A percentile compares a stretch with the other conserved stretches of the same genome.
phyloP scores from a whole-genome alignment of 2,329 filamentous ascomycete genomes.

The Alternaria panax region DNA sequence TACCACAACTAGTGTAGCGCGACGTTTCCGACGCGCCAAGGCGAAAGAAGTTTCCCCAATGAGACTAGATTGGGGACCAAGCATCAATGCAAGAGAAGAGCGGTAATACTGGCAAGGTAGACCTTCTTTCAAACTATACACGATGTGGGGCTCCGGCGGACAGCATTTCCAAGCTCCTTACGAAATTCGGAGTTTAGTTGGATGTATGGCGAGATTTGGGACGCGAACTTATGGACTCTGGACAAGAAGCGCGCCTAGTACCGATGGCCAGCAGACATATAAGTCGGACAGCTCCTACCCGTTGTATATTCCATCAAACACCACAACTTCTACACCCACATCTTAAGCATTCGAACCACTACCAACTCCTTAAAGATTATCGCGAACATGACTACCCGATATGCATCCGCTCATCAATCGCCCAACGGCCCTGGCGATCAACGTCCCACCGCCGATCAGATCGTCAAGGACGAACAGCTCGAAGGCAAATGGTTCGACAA shows the following conservation, averaged over 20 bases:
- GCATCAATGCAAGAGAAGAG: neutral
- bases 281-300: too few species aligned
- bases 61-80: neutral
- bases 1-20: neutral
- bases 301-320: too few species aligned
- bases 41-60: neutral
- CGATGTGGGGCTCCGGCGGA: too few species aligned
- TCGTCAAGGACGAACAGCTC: slow-evolving; percentile 49
- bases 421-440: slow-evolving; percentile 49
- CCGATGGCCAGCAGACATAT: too few species aligned
- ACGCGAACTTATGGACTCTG: too few species aligned
- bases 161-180: too few species aligned
- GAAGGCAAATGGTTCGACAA: slow-evolving; percentile 22
- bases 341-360: neutral
- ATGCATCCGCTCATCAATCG: slow-evolving; percentile 15
- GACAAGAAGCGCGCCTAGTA: too few species aligned
- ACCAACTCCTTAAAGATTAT: neutral
- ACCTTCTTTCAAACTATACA: too few species aligned
- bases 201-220: too few species aligned
- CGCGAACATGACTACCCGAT: slow-evolving; percentile 9
- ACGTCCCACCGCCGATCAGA: slow-evolving; percentile 52
- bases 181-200: too few species aligned
- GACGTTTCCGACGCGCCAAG: neutral
- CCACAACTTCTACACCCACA: neutral
- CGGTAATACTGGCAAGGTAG: too few species aligned